phyloP scores from a whole-genome alignment of 805 yeast species.

The Starmerella floricola region DNA sequence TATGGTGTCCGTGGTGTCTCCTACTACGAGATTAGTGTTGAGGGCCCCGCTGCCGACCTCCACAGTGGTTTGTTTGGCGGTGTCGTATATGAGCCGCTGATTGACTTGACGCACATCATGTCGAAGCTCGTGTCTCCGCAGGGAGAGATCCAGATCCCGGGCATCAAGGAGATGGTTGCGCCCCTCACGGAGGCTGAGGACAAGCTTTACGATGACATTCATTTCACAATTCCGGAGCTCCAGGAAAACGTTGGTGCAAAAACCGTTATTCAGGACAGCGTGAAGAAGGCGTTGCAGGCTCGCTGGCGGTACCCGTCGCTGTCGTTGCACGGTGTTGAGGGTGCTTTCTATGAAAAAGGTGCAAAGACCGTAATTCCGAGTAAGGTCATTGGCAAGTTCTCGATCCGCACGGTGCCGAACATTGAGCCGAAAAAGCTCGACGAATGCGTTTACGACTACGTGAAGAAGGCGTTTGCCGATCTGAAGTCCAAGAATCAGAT shows the following conservation, averaged over 20 bases:
- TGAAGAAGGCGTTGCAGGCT: constrained; percentile 84
- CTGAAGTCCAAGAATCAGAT: constrained; percentile 67
- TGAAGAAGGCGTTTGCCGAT: constrained; percentile 50
- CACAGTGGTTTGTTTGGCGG: constrained; percentile 98
- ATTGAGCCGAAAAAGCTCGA: constrained; percentile 72
- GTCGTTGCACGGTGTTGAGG: constrained; percentile 93
- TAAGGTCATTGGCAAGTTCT: constrained; percentile 84
- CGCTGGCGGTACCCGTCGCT: constrained; percentile 98
- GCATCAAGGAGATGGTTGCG: constrained; percentile 88
- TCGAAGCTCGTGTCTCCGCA: constrained; percentile 61
- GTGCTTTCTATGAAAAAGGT: constrained; percentile 89
- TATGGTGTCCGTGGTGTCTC: constrained; percentile 95
- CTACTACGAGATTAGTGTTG: constrained; percentile 70
- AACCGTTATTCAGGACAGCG: constrained; percentile 63
- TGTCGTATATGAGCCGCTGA: constrained; percentile 92
- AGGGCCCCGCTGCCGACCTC: constrained; percentile 93
- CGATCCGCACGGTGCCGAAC: constrained; percentile 94
- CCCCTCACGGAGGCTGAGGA: constrained; percentile 75
- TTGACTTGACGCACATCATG: constrained; percentile 73
- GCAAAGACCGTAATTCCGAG: constrained; percentile 98
- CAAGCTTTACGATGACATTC: constrained; percentile 69
- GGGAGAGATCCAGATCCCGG: constrained; percentile 80
- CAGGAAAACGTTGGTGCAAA: constrained; percentile 81
- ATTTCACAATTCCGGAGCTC: constrained; percentile 71
- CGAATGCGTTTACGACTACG: constrained; percentile 59